Base-by-base conservation (phyloP, 1,284 basidiomycete genomes). In the Ganoderma leucocontextum region DNA sequence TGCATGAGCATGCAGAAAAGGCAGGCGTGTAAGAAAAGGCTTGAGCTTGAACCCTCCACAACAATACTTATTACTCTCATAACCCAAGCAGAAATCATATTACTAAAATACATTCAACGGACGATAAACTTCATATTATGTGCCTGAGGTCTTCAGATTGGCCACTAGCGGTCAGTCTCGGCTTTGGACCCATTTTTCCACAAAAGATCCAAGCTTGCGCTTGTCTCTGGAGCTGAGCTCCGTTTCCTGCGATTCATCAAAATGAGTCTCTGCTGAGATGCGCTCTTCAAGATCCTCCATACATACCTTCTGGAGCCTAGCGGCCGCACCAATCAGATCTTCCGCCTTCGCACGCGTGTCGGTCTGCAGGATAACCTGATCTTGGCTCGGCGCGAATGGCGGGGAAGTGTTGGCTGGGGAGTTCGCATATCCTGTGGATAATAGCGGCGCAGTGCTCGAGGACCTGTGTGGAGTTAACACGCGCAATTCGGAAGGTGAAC, bases 381-480 rank as follows among this genome's bases (percentile, higher is more conserved):
- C 67, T 1, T 49, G n/a, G 15, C 65, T 39, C 10, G 68, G 65
- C 7, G 68, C 62, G 65, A 77, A 79, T 0, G 78, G 76, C 19
- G 74, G 68, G 0, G 77, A 78, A 4, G 77, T 78, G 44, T 76
- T 76, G 33, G 75, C 66, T 0, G 76, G 75, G 0, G 76, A 70
- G 49, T 78, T 72, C 2, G 70, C 61, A 60, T 78, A 77, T 17
- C 72, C 61, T 4, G 70, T 55, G 12, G 72, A 62, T 0, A 77
- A 42, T 9, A 78, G 61, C 12, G 73, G 62, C 4, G 63, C 65
- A 19, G 69, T 69, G 35, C 58, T 60, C 6, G 35, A 33, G 4
- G 66, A 64, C 17, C 76, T 78, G 39, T 15, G 7, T 25, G 47
- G 13, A 10, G 25, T 22, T 29, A 10, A 60, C 59, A 39, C 5